These are phyloP conservation scores for Trichoderma citrinoviride DNA, from an alignment of 2,329 filamentous ascomycete genomes.

Conservation along the genomic window DNA sequence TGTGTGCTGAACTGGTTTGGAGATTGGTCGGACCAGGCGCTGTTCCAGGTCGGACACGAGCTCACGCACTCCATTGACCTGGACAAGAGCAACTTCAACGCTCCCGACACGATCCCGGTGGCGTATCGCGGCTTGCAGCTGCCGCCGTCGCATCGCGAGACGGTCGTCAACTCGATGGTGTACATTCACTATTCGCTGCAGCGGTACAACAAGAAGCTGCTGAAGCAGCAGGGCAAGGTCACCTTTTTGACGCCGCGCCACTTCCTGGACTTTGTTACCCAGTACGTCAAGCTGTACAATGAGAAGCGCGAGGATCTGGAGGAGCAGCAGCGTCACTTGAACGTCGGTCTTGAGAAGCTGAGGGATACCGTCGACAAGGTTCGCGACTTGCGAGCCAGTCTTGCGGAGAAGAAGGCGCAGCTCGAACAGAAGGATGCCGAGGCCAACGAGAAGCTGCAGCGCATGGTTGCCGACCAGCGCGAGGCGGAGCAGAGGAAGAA, in stretches of 20 bases:
- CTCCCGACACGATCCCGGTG: slow-evolving; percentile 88
- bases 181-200: slow-evolving; percentile 96
- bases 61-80: slow-evolving; percentile 95
- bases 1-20: slow-evolving; percentile 99
- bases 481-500: slow-evolving; percentile 91
- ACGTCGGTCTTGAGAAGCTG: slow-evolving; percentile 96
- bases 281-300: slow-evolving; percentile 95
- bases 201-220: slow-evolving; percentile 80
- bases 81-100: slow-evolving; percentile 79
- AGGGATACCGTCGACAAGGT: slow-evolving; percentile 97
- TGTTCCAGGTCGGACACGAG: slow-evolving; percentile 96
- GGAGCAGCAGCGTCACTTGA: slow-evolving; percentile 96
- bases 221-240: slow-evolving; percentile 86
- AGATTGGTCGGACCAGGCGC: slow-evolving; percentile 98
- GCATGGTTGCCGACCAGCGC: slow-evolving; percentile 93
- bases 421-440: slow-evolving; percentile 91
- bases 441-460: slow-evolving; percentile 94
- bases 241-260: slow-evolving; percentile 95
- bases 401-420: slow-evolving; percentile 92
- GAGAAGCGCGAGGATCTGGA: slow-evolving; percentile 98
- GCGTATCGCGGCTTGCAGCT: slow-evolving; percentile 83
- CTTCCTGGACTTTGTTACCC: slow-evolving; percentile 95
- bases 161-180: slow-evolving; percentile 97
- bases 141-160: slow-evolving; percentile 85
- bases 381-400: slow-evolving; percentile 80